Conservation (phyloP, 2,329 filamentous ascomycete genomes). For the Clonostachys solani region DNA sequence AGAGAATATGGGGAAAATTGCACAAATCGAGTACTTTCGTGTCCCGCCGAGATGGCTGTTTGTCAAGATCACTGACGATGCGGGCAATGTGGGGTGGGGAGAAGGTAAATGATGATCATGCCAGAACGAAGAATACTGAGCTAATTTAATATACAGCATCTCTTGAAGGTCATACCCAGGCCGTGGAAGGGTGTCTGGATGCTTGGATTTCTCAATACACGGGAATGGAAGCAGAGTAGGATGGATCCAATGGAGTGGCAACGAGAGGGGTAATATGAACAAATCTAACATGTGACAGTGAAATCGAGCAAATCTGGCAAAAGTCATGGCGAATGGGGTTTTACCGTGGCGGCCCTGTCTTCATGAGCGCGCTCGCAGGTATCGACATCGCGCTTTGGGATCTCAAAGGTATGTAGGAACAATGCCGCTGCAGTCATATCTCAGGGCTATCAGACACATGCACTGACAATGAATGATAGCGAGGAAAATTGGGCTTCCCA, state of each 20-base stretch:
- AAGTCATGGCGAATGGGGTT: constrained; percentile 66
- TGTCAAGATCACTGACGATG: constrained; percentile 69
- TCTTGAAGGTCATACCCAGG: constrained; percentile 68
- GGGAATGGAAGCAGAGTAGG: constrained; percentile 67
- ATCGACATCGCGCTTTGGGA: constrained; percentile 81
- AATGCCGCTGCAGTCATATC: not conserved
- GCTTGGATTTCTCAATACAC: constrained; percentile 58
- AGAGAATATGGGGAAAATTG: constrained; percentile 21
- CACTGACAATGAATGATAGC: constrained; percentile 20
- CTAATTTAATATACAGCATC: constrained; percentile 35
- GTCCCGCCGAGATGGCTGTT: constrained; percentile 74
- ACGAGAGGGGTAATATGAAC: not conserved
- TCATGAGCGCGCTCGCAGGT: constrained; percentile 75
- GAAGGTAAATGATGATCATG: constrained; percentile 29
- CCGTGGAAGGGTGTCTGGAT: constrained; percentile 70
- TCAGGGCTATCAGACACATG: not conserved
- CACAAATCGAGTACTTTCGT: constrained; percentile 65
- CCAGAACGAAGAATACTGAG: too few species aligned
- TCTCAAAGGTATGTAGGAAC: constrained; percentile 50
- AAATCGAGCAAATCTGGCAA: constrained; percentile 82
- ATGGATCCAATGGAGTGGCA: not conserved
- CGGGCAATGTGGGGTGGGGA: constrained; percentile 65
- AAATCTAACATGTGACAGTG: constrained; percentile 30
- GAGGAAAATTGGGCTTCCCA: constrained; percentile 52
- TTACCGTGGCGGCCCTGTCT: constrained; percentile 73